Percentiles rank a stretch among this genome's conserved stretches.
phyloP scores from a whole-genome alignment of 2,329 filamentous ascomycete genomes.

The Diaporthe sp. region DNA sequence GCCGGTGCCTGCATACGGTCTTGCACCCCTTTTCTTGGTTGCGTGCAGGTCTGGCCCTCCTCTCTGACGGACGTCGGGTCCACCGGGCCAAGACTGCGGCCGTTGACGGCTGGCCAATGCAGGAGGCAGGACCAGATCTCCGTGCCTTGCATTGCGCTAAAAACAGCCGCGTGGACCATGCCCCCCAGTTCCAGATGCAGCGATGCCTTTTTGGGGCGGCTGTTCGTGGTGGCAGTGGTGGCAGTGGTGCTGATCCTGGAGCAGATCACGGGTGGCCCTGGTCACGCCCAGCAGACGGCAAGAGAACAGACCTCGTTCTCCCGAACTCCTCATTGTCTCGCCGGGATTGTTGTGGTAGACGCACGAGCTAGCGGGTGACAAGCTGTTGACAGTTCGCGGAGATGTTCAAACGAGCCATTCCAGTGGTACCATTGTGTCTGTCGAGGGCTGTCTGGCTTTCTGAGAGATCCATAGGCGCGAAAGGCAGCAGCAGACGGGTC shows the following conservation, averaged over 20 bases:
- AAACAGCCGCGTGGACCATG: conserved; percentile 31
- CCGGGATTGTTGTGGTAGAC: conserved; percentile 12
- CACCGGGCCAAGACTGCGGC: conserved; percentile 16
- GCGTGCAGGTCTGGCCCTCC: neutral
- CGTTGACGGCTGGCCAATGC: conserved; percentile 28
- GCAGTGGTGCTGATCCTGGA: conserved; percentile 27
- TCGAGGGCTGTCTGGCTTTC: neutral
- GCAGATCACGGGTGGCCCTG: conserved; percentile 33
- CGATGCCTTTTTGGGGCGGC: conserved; percentile 14
- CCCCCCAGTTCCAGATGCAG: neutral
- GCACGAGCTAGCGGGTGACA: conserved; percentile 10
- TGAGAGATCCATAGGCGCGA: neutral
- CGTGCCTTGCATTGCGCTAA: conserved; percentile 29
- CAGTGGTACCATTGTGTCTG: neutral
- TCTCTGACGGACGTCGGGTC: neutral
- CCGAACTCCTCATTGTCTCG: conserved; percentile 26
- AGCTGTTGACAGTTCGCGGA: conserved; percentile 10
- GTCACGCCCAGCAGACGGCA: conserved; percentile 16
- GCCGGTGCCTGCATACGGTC: conserved; percentile 10
- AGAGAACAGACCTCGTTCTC: conserved; percentile 34
- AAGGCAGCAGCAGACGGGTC: neutral
- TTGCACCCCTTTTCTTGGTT: neutral
- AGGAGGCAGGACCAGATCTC: conserved; percentile 25
- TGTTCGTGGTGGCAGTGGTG: conserved; percentile 26
- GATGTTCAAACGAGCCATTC: neutral